Percentiles rank a stretch among this genome's conserved stretches.
phyloP scores from a whole-genome alignment of 129 eudicot species.

The Centella asiatica region DNA sequence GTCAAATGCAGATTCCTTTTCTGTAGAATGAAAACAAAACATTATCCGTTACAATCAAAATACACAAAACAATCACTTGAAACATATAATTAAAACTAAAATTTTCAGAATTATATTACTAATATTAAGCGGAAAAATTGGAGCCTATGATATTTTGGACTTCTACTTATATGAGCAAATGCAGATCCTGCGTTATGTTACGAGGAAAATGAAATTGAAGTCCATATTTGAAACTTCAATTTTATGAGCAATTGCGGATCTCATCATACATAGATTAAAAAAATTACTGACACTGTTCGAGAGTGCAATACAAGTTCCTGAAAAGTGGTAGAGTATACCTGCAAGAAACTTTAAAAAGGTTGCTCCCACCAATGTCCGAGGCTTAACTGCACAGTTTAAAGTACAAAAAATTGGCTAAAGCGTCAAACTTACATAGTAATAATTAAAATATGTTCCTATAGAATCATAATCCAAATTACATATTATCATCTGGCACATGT shows the following conservation, averaged over 20 bases:
- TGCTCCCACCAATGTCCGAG: constrained; percentile 76
- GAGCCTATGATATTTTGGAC: not conserved
- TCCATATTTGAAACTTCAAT: not conserved
- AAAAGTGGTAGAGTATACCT: constrained; percentile 31
- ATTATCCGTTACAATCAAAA: constrained; percentile 6
- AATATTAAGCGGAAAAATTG: not conserved
- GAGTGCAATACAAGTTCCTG: not conserved
- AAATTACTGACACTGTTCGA: not conserved
- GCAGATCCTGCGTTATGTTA: not conserved
- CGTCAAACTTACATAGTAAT: constrained; percentile 1
- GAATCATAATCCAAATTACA: too few species aligned
- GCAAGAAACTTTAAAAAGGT: constrained; percentile 83
- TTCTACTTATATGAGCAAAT: not conserved
- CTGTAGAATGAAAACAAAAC: constrained; percentile 31
- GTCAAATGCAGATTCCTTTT: constrained; percentile 81
- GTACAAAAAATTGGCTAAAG: constrained; percentile 11
- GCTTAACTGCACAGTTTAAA: constrained; percentile 55
- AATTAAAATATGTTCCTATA: too few species aligned
- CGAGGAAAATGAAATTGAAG: not conserved
- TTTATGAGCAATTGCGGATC: not conserved
- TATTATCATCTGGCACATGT: too few species aligned
- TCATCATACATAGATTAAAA: not conserved
- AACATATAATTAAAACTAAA: not conserved
- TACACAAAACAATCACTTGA: not conserved
- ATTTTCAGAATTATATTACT: not conserved